These are phyloP conservation scores for Aspergillus nomiae DNA, from an alignment of 2,329 filamentous ascomycete species.

Conservation along the genomic window DNA sequence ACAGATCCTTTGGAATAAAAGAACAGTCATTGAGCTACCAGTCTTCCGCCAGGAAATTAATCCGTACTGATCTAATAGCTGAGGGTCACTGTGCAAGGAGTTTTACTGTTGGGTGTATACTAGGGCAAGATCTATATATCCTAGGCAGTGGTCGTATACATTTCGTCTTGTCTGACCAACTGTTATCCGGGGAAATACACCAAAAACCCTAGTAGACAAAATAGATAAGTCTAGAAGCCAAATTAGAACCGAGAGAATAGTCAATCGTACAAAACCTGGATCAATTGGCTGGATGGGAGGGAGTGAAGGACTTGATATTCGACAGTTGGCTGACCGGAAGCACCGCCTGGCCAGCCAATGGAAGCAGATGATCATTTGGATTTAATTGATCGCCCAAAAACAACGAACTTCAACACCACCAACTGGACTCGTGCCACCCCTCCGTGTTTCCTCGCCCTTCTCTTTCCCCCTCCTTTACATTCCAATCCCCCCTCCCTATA, in stretches of 20 bases:
- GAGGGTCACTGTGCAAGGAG: not conserved
- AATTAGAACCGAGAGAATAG: not conserved
- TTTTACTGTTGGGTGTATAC: no score
- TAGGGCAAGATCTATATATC: no score
- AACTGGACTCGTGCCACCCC: not conserved
- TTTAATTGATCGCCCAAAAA: not conserved
- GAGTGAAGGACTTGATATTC: not conserved
- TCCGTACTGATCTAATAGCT: not conserved
- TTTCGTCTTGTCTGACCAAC: not conserved
- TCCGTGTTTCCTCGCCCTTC: not conserved
- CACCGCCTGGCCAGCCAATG: not conserved
- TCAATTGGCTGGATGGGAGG: not conserved
- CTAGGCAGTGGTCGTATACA: not conserved
- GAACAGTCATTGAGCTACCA: not conserved
- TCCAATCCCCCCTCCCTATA: not conserved
- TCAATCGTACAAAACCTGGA: not conserved
- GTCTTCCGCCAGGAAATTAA: not conserved
- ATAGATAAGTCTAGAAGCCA: not conserved
- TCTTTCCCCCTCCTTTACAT: not conserved
- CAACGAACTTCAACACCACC: slow-evolving; percentile 2
- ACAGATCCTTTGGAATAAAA: not conserved
- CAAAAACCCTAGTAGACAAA: not conserved
- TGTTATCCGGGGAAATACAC: not conserved
- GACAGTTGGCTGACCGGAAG: slow-evolving; percentile 1
- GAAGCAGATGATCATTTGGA: not conserved